These are phyloP conservation scores for Salix koriyanagi DNA, from an alignment of 345 rosid species.

Conservation along the genomic window DNA sequence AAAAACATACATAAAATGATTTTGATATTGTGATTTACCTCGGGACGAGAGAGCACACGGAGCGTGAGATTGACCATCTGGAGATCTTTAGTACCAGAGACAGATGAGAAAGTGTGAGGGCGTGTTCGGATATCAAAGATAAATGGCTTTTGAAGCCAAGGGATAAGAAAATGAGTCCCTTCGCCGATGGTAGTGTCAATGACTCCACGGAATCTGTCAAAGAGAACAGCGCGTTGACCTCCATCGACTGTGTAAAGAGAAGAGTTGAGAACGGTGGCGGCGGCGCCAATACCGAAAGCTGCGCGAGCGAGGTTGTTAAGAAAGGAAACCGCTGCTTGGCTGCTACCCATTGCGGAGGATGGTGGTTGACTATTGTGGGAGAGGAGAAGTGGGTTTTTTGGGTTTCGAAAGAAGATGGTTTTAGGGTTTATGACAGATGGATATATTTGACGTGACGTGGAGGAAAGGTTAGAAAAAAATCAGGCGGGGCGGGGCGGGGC, in stretches of 20 bases:
- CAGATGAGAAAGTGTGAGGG: conserved; percentile 92
- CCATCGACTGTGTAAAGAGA: conserved; percentile 99
- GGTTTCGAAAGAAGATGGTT: not conserved
- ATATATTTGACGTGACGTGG: not conserved
- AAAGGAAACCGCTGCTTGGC: conserved; percentile 69
- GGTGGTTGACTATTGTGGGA: not conserved
- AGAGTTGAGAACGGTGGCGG: conserved; percentile 52
- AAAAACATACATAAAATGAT: not conserved
- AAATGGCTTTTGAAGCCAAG: conserved; percentile 83
- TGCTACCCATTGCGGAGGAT: conserved; percentile 56
- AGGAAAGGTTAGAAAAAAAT: not conserved
- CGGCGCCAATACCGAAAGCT: conserved; percentile 79
- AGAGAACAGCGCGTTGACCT: conserved; percentile 88
- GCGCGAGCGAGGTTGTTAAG: conserved; percentile 63
- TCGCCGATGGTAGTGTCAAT: conserved; percentile 73
- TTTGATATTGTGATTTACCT: conserved; percentile 34
- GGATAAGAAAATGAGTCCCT: conserved; percentile 90
- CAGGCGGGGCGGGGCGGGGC: not conserved
- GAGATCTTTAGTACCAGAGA: conserved; percentile 96
- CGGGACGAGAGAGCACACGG: conserved; percentile 90
- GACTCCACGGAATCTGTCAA: conserved; percentile 90
- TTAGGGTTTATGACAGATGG: conserved; percentile 1
- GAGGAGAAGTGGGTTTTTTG: not conserved
- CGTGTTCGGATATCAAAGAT: conserved; percentile 82
- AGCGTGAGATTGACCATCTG: conserved; percentile 99